Percentiles rank a stretch among this genome's conserved stretches.
Conservation (phyloP, 2,329 filamentous ascomycete species). For the Arthrobotrys entomopaga region DNA sequence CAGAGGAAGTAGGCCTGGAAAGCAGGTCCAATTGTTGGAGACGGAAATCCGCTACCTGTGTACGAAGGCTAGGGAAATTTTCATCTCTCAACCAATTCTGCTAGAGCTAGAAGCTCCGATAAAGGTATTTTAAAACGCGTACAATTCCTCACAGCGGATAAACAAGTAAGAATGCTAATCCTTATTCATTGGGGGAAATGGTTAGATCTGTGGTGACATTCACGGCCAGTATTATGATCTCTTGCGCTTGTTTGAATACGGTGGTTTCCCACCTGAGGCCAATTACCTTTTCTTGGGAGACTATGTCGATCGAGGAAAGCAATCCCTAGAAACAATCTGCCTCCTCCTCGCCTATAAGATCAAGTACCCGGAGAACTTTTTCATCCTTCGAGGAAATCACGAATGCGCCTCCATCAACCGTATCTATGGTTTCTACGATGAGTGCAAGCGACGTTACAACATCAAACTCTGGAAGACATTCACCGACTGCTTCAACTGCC, state of each 20-base stretch:
- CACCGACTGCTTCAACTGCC: constrained; percentile 98
- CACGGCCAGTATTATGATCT: constrained; percentile 99
- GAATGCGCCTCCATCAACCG: constrained; percentile 99
- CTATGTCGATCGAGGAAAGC: constrained; percentile 98
- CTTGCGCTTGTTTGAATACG: constrained; percentile 95
- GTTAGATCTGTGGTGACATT: constrained; percentile 97
- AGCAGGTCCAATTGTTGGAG: constrained; percentile 97
- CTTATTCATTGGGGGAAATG: background rate
- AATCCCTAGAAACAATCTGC: constrained; percentile 98
- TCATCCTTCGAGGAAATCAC: constrained; percentile 97
- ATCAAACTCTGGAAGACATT: constrained; percentile 99
- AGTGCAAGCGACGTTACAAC: constrained; percentile 99
- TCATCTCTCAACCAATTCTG: constrained; percentile 98
- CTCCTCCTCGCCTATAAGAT: constrained; percentile 98
- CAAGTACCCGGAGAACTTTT: constrained; percentile 99
- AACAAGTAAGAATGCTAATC: background rate
- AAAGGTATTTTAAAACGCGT: constrained; percentile 74
- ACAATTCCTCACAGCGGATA: background rate
- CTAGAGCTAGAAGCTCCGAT: constrained; percentile 98
- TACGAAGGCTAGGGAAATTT: constrained; percentile 98
- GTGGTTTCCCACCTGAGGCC: constrained; percentile 95
- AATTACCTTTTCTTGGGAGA: constrained; percentile 99
- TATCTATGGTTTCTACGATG: constrained; percentile 99
- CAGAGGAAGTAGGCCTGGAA: constrained; percentile 94
- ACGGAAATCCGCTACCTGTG: constrained; percentile 96